Evolutionary conservation across 306 rosid genomes (phyloP).

Genomic region (Potentilla sterilis): DNA sequence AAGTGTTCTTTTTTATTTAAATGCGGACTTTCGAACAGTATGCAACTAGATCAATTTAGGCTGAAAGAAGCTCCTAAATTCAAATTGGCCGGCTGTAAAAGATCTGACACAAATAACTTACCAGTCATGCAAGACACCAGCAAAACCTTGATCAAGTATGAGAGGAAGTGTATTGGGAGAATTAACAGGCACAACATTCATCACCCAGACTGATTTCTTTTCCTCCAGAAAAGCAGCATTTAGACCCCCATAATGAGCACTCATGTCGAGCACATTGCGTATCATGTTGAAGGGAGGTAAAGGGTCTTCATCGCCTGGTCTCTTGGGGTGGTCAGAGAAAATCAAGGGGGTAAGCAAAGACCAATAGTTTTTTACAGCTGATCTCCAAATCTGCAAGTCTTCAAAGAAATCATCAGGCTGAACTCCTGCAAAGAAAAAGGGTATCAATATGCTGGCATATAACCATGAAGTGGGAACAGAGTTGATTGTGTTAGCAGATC

Average conservation of each 20-base stretch:
- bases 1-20: no score
- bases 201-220: conserved; percentile 89
- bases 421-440: conserved; percentile 66
- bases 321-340: conserved; percentile 99
- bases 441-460: conserved; percentile 32
- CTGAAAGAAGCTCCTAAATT: conserved; percentile 5
- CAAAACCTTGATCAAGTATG: conserved; percentile 82
- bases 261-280: conserved; percentile 97
- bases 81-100: conserved; percentile 10
- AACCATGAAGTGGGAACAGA: conserved; percentile 4
- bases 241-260: conserved; percentile 81
- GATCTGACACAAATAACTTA: conserved; percentile 39
- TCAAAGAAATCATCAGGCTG: conserved; percentile 80
- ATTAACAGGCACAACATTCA: conserved; percentile 88
- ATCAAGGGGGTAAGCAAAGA: conserved; percentile 92
- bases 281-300: conserved; percentile 97
- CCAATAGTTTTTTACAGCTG: conserved; percentile 80
- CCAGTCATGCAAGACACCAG: conserved; percentile 97
- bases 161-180: conserved; percentile 81
- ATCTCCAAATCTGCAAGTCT: conserved; percentile 69
- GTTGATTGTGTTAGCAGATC: conserved; percentile 4
- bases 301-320: conserved; percentile 99
- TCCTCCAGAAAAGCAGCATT: conserved; percentile 87
- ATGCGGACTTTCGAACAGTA: not conserved
- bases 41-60: not conserved